phyloP scores from a whole-genome alignment of 805 yeast species.

The Pichia pseudocactophila region DNA sequence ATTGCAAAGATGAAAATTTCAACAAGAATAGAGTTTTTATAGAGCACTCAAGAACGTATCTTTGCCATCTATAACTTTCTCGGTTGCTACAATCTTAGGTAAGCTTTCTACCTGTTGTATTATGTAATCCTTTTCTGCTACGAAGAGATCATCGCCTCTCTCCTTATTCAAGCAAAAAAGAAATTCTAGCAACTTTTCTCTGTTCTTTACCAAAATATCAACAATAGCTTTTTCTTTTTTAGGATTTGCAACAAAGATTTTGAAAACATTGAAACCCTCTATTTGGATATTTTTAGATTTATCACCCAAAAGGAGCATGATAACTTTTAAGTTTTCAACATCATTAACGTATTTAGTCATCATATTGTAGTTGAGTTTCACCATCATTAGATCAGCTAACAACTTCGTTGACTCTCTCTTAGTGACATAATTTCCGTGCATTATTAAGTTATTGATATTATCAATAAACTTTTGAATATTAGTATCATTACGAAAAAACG shows the following conservation, averaged over 20 bases:
- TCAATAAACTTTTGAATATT: constrained; percentile 44
- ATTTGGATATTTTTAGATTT: constrained; percentile 80
- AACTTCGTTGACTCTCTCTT: constrained; percentile 83
- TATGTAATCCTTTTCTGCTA: constrained; percentile 76
- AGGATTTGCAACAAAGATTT: constrained; percentile 95
- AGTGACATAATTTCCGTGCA: constrained; percentile 79
- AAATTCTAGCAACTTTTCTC: constrained; percentile 64
- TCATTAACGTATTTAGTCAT: constrained; percentile 73
- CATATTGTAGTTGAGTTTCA: constrained; percentile 59
- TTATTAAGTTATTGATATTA: constrained; percentile 60
- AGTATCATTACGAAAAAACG: constrained; percentile 50
- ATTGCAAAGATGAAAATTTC: too few relatives aligned
- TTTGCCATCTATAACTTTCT: constrained; percentile 5
- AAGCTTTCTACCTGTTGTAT: constrained; percentile 62
- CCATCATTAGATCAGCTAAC: constrained; percentile 60
- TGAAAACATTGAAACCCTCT: constrained; percentile 90
- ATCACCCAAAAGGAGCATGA: constrained; percentile 82
- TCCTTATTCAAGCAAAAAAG: constrained; percentile 56
- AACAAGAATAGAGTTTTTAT: not conserved
- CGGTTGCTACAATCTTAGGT: constrained; percentile 43
- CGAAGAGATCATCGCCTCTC: constrained; percentile 47
- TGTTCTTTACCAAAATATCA: constrained; percentile 78
- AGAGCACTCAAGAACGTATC: not conserved
- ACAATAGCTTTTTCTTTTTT: constrained; percentile 69
- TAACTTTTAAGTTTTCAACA: constrained; percentile 72